phyloP scores from a whole-genome alignment of 1,284 basidiomycete genomes.

The Coriolopsis trogii region DNA sequence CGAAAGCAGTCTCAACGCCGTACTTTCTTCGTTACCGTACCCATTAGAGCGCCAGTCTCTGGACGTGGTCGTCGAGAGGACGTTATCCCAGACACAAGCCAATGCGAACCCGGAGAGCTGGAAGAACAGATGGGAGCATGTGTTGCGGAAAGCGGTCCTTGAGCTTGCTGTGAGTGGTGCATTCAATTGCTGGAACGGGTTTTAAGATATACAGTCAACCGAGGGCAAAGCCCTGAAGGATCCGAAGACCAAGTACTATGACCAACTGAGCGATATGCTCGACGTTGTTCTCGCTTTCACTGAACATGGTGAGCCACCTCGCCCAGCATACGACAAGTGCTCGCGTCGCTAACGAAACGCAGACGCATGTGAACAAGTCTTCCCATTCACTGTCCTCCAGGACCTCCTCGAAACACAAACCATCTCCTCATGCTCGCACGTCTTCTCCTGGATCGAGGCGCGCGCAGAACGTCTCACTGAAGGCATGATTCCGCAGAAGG shows the following conservation, averaged over 20 bases:
- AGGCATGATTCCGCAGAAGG: constrained; percentile 81
- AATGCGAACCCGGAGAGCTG: constrained; percentile 56
- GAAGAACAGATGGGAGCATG: constrained; percentile 73
- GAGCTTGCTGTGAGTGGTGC: constrained; percentile 62
- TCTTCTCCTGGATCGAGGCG: constrained; percentile 84
- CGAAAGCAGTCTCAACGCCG: constrained; percentile 27
- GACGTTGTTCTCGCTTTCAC: constrained; percentile 75
- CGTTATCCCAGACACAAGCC: constrained; percentile 43
- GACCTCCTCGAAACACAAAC: constrained; percentile 83
- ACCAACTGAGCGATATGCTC: constrained; percentile 59
- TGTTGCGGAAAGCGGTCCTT: constrained; percentile 69
- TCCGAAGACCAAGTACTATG: constrained; percentile 57
- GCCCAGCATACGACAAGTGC: not conserved
- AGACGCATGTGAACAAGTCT: constrained; percentile 57
- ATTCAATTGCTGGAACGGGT: not conserved
- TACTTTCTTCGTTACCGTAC: constrained; percentile 57
- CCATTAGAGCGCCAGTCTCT: constrained; percentile 51
- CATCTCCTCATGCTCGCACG: constrained; percentile 76
- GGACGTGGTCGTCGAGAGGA: constrained; percentile 49
- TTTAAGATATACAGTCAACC: constrained; percentile 45
- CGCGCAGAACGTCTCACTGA: constrained; percentile 67
- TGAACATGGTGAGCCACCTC: constrained; percentile 60
- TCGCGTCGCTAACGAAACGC: constrained; percentile 15
- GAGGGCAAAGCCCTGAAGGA: constrained; percentile 61
- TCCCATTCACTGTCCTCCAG: constrained; percentile 69